phyloP scores from a whole-genome alignment of 345 rosid genomes.

The Hibiscus mutabilis region DNA sequence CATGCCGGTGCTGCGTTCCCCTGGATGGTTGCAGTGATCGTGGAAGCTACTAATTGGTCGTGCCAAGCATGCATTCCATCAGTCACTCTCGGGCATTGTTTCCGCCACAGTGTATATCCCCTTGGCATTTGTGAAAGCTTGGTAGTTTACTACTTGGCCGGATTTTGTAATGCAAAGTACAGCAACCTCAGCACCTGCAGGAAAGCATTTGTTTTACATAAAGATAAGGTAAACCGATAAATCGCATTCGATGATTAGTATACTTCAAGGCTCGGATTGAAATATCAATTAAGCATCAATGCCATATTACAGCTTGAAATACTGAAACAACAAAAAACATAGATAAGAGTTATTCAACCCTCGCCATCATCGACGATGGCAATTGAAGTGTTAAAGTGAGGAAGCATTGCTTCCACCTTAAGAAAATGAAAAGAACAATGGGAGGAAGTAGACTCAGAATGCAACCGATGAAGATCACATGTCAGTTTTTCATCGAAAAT shows the following conservation, averaged over 20 bases:
- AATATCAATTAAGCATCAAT: not conserved
- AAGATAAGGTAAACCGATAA: not conserved
- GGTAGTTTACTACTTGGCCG: slow-evolving; percentile 88
- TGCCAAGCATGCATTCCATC: slow-evolving; percentile 92
- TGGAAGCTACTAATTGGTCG: slow-evolving; percentile 87
- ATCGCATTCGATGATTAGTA: not conserved
- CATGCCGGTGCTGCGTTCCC: slow-evolving; percentile 50
- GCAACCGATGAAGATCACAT: too few species aligned
- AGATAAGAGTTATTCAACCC: too few species aligned
- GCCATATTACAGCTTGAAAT: too few species aligned
- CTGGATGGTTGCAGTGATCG: slow-evolving; percentile 63
- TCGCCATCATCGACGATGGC: too few species aligned
- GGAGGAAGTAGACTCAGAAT: too few species aligned
- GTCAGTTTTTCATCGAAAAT: too few species aligned
- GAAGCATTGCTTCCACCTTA: too few species aligned
- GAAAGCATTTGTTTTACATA: not conserved
- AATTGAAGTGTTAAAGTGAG: too few species aligned
- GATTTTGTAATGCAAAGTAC: slow-evolving; percentile 93
- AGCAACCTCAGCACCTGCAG: slow-evolving; percentile 92
- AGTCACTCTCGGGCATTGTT: slow-evolving; percentile 94
- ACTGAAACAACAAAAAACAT: too few species aligned
- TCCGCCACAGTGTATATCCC: slow-evolving; percentile 85
- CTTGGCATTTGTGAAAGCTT: slow-evolving; percentile 79
- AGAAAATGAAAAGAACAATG: too few species aligned
- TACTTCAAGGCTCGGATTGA: not conserved